Conservation (phyloP, 495 filamentous ascomycete genomes). For the Aspergillus bertholletiae region DNA sequence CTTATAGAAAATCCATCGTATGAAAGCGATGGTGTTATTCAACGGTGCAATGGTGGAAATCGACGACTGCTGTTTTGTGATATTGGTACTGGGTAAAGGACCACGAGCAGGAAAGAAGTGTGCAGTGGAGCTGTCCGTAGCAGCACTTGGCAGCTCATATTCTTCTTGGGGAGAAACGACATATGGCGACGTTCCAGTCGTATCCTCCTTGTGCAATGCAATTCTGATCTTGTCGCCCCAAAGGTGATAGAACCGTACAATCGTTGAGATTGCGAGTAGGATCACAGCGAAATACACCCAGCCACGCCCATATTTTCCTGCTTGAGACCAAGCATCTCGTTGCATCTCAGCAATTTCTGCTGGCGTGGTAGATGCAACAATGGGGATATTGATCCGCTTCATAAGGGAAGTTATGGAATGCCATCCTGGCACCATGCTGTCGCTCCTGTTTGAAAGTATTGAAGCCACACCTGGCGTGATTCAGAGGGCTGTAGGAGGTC, state of each 20-base stretch:
- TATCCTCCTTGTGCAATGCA: slow-evolving; percentile 74
- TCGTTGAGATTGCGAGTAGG: slow-evolving; percentile 57
- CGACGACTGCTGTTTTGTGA: slow-evolving; percentile 57
- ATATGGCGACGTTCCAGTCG: slow-evolving; percentile 46
- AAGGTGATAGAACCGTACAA: slow-evolving; percentile 72
- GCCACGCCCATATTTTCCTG: slow-evolving; percentile 83
- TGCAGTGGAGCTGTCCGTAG: slow-evolving; percentile 60
- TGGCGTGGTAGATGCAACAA: slow-evolving; percentile 64
- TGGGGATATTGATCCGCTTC: slow-evolving; percentile 72
- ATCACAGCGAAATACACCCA: slow-evolving; percentile 84
- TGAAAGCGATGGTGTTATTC: slow-evolving; percentile 72
- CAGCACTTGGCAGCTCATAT: slow-evolving; percentile 63
- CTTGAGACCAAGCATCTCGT: slow-evolving; percentile 72
- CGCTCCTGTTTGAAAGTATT: neutral
- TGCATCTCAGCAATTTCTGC: slow-evolving; percentile 70
- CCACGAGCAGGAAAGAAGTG: slow-evolving; percentile 69
- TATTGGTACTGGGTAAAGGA: slow-evolving; percentile 40
- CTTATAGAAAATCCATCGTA: slow-evolving; percentile 82
- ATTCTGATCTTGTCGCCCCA: slow-evolving; percentile 87
- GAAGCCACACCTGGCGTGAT: neutral
- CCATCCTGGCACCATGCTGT: slow-evolving; percentile 14
- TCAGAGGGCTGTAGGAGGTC: neutral
- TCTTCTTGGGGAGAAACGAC: slow-evolving; percentile 58
- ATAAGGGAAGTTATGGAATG: slow-evolving; percentile 41
- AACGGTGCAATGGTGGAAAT: slow-evolving; percentile 65